Evolutionary conservation across 257 asterid genomes (phyloP), one percentile per base, ranked within the genome.

Genomic region (Plantago major): DNA sequence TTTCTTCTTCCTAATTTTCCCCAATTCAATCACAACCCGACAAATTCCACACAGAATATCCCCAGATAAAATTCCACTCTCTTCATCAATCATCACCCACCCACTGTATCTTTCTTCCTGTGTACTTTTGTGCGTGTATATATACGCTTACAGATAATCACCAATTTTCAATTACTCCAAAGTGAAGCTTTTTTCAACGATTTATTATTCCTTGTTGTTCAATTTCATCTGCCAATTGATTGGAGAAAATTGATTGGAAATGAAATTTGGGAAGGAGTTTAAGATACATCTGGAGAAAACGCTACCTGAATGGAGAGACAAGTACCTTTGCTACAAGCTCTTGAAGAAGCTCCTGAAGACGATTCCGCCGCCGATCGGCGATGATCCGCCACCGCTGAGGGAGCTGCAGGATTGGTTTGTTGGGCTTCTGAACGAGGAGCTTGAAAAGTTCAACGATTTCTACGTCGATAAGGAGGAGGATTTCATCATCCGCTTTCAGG

Each of bases 401-500:
- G 81, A 72, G 66, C 67, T 80, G 10, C 89, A 81, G 65, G 89
- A 74, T 5, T 83, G 95, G 96, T 89, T 93, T 65, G 76, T 89
- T 59, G 72, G 76, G 58, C 68, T 82, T 71, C 94, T 89, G 18
- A 65, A 64, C 51, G 84, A 76, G 64, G 97, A 93, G 66, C 81
- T 93, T 44, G 84, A 85, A 55, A 93, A 93, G 83, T 83, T 93
- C 79, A 87, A 89, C 76, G 92, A 89, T 78, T 93, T 93, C 75
- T 93, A 83, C 85, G 96, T 93, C 80, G 97, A 85, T 58, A 87
- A 82, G 83, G 99, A 93, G 84, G 97, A 83, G 73, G 95, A 83
- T 11, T 79, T 89, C 73, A 78, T 87, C 66, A 87, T 93, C 72
- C 94, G 95, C 43, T 71, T 85, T 59, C 88, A 87, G 99, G 99